phyloP scores from a whole-genome alignment of 192 early-diverging fungal species.

The Linderina pennispora region DNA sequence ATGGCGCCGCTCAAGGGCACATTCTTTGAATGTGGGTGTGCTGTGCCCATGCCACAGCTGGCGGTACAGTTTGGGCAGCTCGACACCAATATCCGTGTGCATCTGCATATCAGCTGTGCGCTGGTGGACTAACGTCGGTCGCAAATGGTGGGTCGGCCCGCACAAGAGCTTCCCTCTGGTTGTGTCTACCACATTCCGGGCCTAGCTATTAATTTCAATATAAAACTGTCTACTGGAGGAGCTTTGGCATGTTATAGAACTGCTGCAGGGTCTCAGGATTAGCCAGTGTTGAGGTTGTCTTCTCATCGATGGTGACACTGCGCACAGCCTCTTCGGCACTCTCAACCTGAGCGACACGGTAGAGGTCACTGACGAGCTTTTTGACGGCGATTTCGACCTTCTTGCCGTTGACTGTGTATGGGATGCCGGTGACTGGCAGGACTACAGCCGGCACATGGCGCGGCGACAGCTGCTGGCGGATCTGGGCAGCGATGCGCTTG shows the following conservation, averaged over 20 bases:
- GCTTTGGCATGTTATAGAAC: slow-evolving; percentile 72
- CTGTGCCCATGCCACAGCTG: slow-evolving; percentile 25
- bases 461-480: slow-evolving; percentile 79
- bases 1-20: too few relatives aligned
- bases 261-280: slow-evolving; percentile 87
- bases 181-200: slow-evolving; percentile 30
- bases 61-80: slow-evolving; percentile 11
- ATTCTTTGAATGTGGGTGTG: slow-evolving; percentile 39
- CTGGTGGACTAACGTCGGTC: slow-evolving; percentile 24
- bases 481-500: slow-evolving; percentile 63
- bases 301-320: slow-evolving; percentile 61
- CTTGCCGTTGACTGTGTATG: slow-evolving; percentile 95
- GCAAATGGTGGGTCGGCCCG: slow-evolving; percentile 31
- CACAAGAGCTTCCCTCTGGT: slow-evolving; percentile 35
- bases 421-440: slow-evolving; percentile 75
- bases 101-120: slow-evolving; percentile 28
- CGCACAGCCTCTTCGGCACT: slow-evolving; percentile 51
- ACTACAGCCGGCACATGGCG: slow-evolving; percentile 89
- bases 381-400: slow-evolving; percentile 98
- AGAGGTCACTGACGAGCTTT: slow-evolving; percentile 47
- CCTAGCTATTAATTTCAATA: slow-evolving; percentile 1
- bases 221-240: slow-evolving; percentile 9
- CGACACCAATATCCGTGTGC: slow-evolving; percentile 15
- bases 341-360: slow-evolving; percentile 24
- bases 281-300: slow-evolving; percentile 72